These are phyloP conservation scores for Talaromyces funiculosus DNA, from an alignment of 2,329 filamentous ascomycete species.

Conservation along the genomic window DNA sequence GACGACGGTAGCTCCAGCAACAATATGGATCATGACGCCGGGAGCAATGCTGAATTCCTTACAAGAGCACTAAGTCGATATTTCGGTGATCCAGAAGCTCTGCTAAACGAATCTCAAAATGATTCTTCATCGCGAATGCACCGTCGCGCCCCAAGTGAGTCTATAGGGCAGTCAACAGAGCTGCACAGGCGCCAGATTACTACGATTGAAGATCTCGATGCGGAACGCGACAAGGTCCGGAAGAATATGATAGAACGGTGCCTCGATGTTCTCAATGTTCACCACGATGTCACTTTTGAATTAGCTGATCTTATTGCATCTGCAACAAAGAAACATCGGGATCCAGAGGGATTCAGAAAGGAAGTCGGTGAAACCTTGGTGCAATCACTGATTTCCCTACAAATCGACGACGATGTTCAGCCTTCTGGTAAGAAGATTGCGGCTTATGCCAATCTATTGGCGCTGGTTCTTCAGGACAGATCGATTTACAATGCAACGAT, in stretches of 20 bases:
- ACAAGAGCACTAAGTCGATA: slow-evolving; percentile 41
- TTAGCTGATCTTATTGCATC: slow-evolving; percentile 78
- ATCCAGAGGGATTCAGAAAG: slow-evolving; percentile 54
- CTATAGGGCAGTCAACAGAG: slow-evolving; percentile 19
- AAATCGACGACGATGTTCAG: slow-evolving; percentile 53
- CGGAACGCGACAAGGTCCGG: slow-evolving; percentile 65
- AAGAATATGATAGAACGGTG: slow-evolving; percentile 80
- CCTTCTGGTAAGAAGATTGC: slow-evolving; percentile 65
- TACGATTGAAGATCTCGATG: slow-evolving; percentile 74
- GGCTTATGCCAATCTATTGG: slow-evolving; percentile 86
- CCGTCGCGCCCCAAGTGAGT: slow-evolving; percentile 19
- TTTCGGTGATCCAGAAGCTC: slow-evolving; percentile 28
- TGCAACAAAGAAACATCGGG: slow-evolving; percentile 58
- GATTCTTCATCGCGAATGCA: slow-evolving; percentile 21
- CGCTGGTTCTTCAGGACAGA: slow-evolving; percentile 75
- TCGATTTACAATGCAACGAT: slow-evolving; percentile 74
- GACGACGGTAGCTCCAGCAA: slow-evolving; percentile 16
- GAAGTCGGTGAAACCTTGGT: slow-evolving; percentile 80
- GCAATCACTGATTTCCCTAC: slow-evolving; percentile 69
- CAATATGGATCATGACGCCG: slow-evolving; percentile 26
- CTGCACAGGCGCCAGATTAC: slow-evolving; percentile 29
- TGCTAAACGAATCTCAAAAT: slow-evolving; percentile 21
- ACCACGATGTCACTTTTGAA: slow-evolving; percentile 85
- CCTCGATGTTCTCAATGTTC: slow-evolving; percentile 80
- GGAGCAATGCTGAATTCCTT: slow-evolving; percentile 32